Conservation (phyloP, 805 yeast species). For the Candida schatavii region DNA sequence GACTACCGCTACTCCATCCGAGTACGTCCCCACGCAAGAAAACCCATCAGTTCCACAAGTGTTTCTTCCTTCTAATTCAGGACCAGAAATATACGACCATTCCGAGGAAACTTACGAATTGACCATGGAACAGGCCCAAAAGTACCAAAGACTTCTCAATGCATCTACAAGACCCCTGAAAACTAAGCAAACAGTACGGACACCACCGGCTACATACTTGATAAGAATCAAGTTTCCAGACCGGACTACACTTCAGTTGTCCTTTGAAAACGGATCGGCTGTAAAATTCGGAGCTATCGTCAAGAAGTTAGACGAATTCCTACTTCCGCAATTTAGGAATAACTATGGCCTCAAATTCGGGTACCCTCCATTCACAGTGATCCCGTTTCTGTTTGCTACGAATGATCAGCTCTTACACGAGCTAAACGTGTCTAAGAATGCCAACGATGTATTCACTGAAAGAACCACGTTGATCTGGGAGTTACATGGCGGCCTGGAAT, state of each 20-base stretch:
- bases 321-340: slow-evolving; percentile 26
- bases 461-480: slow-evolving; percentile 38
- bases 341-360: slow-evolving; percentile 31
- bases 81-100: slow-evolving; percentile 27
- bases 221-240: slow-evolving; percentile 41
- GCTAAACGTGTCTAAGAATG: slow-evolving; percentile 9
- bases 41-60: slow-evolving; percentile 16
- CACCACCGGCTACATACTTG: slow-evolving; percentile 23
- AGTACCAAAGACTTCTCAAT: slow-evolving; percentile 32
- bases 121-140: slow-evolving; percentile 36
- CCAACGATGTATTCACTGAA: slow-evolving; percentile 26
- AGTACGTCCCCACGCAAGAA: too few relatives aligned
- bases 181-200: slow-evolving; percentile 2
- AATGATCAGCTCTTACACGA: slow-evolving; percentile 26
- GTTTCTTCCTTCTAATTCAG: slow-evolving; percentile 15
- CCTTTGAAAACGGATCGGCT: slow-evolving; percentile 21
- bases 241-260: slow-evolving; percentile 31
- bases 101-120: slow-evolving; percentile 42
- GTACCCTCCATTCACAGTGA: slow-evolving; percentile 36
- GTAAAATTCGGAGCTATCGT: slow-evolving; percentile 35
- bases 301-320: slow-evolving; percentile 32
- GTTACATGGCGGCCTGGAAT: slow-evolving; percentile 4
- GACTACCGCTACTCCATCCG: too few relatives aligned
- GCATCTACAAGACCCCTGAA: slow-evolving; percentile 14
- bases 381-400: slow-evolving; percentile 23